phyloP scores from a whole-genome alignment of 1,284 basidiomycete species.

The Polyporus tsugae region DNA sequence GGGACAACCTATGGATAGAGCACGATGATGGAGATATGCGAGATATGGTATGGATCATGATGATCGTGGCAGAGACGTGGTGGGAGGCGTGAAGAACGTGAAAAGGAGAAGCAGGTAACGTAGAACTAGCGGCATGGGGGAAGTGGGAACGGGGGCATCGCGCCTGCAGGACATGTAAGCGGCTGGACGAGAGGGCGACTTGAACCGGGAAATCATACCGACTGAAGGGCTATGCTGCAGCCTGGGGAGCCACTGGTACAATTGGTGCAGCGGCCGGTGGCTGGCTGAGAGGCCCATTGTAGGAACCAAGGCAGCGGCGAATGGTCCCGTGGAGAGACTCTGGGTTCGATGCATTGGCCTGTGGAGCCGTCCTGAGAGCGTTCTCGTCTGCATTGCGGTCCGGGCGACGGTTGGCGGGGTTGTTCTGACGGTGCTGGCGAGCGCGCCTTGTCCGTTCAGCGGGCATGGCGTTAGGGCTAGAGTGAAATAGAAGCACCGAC shows the following conservation, averaged over 20 bases:
- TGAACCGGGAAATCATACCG: background rate
- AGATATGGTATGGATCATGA: background rate
- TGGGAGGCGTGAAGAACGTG: background rate
- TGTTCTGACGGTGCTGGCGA: background rate
- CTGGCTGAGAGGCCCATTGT: constrained; percentile 7
- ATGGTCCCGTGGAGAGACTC: background rate
- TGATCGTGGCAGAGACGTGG: background rate
- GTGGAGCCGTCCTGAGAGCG: background rate
- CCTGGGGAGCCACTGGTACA: background rate
- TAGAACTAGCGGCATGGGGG: background rate
- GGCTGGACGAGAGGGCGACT: background rate
- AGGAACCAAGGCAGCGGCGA: background rate
- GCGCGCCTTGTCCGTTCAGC: background rate
- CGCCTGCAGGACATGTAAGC: background rate
- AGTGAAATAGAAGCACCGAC: background rate
- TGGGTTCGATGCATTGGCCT: background rate
- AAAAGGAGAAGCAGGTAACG: background rate
- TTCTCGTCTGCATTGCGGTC: background rate
- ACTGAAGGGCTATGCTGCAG: background rate
- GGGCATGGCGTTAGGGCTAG: background rate
- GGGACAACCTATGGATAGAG: background rate
- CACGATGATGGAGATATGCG: background rate
- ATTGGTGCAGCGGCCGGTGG: background rate
- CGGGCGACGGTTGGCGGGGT: background rate
- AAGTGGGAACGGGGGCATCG: background rate